A percentile compares a stretch with the other conserved stretches of the same genome.
Evolutionary conservation across 805 yeast genomes (phyloP).

Genomic region (Saccharomycopsis sp.): DNA sequence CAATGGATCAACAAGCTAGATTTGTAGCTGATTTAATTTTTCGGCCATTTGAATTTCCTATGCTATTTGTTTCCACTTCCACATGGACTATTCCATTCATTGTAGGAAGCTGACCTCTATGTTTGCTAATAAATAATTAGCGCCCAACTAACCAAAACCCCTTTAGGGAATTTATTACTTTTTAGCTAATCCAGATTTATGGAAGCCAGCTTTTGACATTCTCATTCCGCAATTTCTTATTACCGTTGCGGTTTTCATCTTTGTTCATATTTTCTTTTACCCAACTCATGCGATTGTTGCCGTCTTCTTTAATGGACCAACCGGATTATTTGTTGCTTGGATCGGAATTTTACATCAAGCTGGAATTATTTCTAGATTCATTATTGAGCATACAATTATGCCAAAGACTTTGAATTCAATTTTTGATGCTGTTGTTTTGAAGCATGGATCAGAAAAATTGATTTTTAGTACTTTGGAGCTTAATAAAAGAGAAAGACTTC

Average conservation of each 20-base stretch:
- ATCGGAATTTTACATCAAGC: conserved; percentile 28
- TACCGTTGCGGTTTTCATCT: conserved; percentile 15
- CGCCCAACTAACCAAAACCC: not conserved
- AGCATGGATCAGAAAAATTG: conserved; percentile 12
- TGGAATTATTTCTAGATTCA: conserved; percentile 26
- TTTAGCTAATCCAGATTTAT: conserved; percentile 11
- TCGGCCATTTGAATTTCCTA: conserved; percentile 19
- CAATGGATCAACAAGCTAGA: not conserved
- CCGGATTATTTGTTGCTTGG: conserved; percentile 22
- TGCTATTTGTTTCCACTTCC: conserved; percentile 6
- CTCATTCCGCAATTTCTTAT: conserved; percentile 22
- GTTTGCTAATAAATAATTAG: not conserved
- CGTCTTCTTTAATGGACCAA: conserved; percentile 23
- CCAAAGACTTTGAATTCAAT: conserved; percentile 28
- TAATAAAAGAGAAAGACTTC: not conserved
- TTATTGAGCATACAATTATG: conserved; percentile 28
- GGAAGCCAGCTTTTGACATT: conserved; percentile 18
- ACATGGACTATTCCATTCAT: conserved; percentile 21
- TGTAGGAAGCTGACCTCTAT: conserved; percentile 1
- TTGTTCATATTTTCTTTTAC: conserved; percentile 18
- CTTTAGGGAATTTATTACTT: conserved; percentile 19
- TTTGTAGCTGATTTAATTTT: conserved; percentile 8
- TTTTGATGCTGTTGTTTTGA: conserved; percentile 26
- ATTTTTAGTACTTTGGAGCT: not conserved
- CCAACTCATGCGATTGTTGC: conserved; percentile 23